Percentiles rank a stretch among this genome's conserved stretches.
phyloP scores from a whole-genome alignment of 192 early-diverging fungal species.

The Linnemannia zychae region DNA sequence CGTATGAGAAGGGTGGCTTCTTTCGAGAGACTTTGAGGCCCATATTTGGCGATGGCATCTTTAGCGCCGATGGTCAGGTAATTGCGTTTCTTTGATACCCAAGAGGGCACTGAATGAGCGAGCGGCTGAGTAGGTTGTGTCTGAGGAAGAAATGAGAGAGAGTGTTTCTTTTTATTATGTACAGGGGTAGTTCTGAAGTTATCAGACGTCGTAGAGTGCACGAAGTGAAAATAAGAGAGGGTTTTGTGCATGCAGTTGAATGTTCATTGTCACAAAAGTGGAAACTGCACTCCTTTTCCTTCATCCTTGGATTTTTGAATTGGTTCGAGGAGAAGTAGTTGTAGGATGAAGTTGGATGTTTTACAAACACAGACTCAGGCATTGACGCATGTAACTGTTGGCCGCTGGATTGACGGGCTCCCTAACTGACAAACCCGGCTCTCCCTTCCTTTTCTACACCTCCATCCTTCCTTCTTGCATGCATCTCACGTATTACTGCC shows the following conservation, averaged over 20 bases:
- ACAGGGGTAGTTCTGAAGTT: background rate
- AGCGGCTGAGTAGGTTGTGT: background rate
- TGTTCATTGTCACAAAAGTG: background rate
- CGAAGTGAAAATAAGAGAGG: background rate
- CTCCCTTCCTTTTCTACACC: background rate
- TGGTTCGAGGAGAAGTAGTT: background rate
- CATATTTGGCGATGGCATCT: conserved; percentile 34
- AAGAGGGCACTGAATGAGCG: background rate
- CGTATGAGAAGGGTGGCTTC: conserved; percentile 32
- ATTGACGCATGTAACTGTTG: background rate
- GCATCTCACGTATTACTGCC: background rate
- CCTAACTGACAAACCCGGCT: background rate
- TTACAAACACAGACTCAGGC: background rate
- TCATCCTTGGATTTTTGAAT: background rate
- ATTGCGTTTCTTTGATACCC: background rate
- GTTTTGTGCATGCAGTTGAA: background rate
- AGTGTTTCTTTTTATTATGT: background rate
- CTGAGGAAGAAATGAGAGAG: background rate
- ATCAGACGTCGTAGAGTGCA: background rate
- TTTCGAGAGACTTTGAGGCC: conserved; percentile 15
- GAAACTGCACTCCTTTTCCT: background rate
- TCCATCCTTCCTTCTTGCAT: background rate
- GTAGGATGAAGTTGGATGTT: background rate
- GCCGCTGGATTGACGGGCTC: background rate
- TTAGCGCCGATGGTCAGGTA: conserved; percentile 47